Evolutionary conservation across 129 eudicot species (phyloP), one percentile per base, ranked within the genome.

Genomic region (Apium graveolens): DNA sequence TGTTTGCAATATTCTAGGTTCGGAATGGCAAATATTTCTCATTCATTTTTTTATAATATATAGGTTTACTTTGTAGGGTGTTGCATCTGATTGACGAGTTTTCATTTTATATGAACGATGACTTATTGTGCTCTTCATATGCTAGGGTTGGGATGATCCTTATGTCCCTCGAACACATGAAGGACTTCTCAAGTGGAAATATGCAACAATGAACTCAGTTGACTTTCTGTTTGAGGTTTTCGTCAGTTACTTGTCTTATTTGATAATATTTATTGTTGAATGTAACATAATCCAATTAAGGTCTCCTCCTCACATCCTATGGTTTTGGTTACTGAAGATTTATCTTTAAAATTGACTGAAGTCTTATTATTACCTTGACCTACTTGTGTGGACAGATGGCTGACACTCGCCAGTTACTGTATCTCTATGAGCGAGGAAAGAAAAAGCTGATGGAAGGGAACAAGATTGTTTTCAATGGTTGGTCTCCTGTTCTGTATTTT

Each of bases 121-220:
- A 42, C 55, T 35, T 73, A 71, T 39, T 42, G 55, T 70, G 65
- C 62, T 37, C 18, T 79, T 70, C 42, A 7, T 73, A 72, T 87
- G 48, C 78, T 85, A 96, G 99, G 99, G 97, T 24, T 96, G 97
- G 99, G 99, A 92, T 84, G 99, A 96, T 82, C 96, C 99, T 80
- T 96, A 96, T 81, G 99, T 96, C 78, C 95, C 99, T 9, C 93
- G 96, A n/a, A 96, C 99, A 11, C 99, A 96, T 69, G 96, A 96
- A 81, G 99, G 99, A 60, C 99, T 96, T 76, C 82, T 96, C 81
- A 96, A 96, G 88, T 96, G 99, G 99, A 96, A 96, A 85, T 96
- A 96, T 80, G 86, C 99, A 27, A 83, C 90, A 43, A 87, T 96
- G 99, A 96, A 96, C 80, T 96, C 99, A 0, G 99, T 96, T 79